phyloP scores from a whole-genome alignment of 768 basidiomycete genomes.

The Mycena belliarum region DNA sequence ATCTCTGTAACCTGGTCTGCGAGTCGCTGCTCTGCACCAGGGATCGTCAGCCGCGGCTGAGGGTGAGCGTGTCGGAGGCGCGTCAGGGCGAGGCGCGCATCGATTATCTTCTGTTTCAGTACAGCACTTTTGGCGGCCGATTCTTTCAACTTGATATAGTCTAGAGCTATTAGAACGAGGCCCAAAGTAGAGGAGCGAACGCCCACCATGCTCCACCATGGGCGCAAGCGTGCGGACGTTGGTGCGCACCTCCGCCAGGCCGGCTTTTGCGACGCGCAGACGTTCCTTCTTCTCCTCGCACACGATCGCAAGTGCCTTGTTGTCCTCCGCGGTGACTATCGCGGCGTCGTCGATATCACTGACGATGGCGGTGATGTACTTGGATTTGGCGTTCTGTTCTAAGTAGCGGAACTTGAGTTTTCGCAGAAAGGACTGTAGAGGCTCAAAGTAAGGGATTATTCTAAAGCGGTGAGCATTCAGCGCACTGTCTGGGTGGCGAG shows the following conservation, averaged over 20 bases:
- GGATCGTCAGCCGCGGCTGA: constrained; percentile 74
- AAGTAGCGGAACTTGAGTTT: constrained; percentile 89
- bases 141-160: constrained; percentile 57
- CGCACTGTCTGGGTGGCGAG: constrained; percentile 64
- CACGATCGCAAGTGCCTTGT: constrained; percentile 56
- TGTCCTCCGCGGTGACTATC: constrained; percentile 77
- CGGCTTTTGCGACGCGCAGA: constrained; percentile 64
- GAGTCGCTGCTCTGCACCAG: constrained; percentile 71
- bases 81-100: constrained; percentile 77
- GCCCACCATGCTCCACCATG: constrained; percentile 65
- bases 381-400: constrained; percentile 88
- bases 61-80: constrained; percentile 82
- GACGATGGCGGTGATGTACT: constrained; percentile 84
- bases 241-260: constrained; percentile 58
- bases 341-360: constrained; percentile 77
- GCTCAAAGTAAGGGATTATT: neutral
- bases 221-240: constrained; percentile 67
- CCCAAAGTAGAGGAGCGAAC: neutral
- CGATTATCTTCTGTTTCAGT: constrained; percentile 77
- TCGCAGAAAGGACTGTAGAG: constrained; percentile 61
- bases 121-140: constrained; percentile 54
- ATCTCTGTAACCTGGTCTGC: constrained; percentile 78
- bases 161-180: constrained; percentile 32
- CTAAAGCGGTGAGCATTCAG: neutral
- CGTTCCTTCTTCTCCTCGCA: constrained; percentile 74